Percentiles rank a stretch among this genome's conserved stretches.
phyloP scores from a whole-genome alignment of 768 basidiomycete species.

The Podaxis sp. region DNA sequence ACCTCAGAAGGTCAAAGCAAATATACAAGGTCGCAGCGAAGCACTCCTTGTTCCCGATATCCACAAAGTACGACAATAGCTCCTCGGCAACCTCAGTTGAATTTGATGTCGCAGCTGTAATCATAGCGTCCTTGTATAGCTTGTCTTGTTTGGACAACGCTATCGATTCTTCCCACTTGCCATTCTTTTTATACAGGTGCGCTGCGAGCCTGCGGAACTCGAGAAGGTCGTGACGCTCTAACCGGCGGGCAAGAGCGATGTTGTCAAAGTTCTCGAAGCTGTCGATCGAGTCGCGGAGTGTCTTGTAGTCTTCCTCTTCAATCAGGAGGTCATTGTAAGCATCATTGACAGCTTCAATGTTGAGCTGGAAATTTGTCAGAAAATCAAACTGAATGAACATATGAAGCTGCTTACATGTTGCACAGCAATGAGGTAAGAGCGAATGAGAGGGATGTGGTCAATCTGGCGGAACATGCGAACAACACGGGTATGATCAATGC shows the following conservation, averaged over 20 bases:
- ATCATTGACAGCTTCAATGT: slow-evolving; percentile 96
- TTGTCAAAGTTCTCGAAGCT: slow-evolving; percentile 99
- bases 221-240: slow-evolving; percentile 88
- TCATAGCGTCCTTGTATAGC: slow-evolving; percentile 94
- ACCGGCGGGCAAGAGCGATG: slow-evolving; percentile 75
- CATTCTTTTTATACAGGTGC: slow-evolving; percentile 98
- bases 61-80: slow-evolving; percentile 92
- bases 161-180: slow-evolving; percentile 95
- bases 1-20: slow-evolving; percentile 93
- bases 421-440: slow-evolving; percentile 95
- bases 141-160: slow-evolving; percentile 94
- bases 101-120: slow-evolving; percentile 84
- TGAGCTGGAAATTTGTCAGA: slow-evolving; percentile 54
- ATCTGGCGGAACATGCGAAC: slow-evolving; percentile 94
- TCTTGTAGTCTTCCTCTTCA: slow-evolving; percentile 99
- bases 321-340: slow-evolving; percentile 98
- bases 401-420: slow-evolving; percentile 70
- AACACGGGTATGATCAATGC: slow-evolving; percentile 93
- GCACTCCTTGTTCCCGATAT: slow-evolving; percentile 98
- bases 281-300: slow-evolving; percentile 95
- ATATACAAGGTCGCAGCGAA: slow-evolving; percentile 88
- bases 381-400: background rate
- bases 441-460: slow-evolving; percentile 94
- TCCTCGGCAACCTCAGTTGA: slow-evolving; percentile 94
- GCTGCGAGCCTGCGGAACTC: slow-evolving; percentile 96